Percentiles rank a stretch among this genome's conserved stretches.
These are phyloP conservation scores for Solanum microdontum DNA, from an alignment of 257 asterid genomes.

Conservation along the genomic window DNA sequence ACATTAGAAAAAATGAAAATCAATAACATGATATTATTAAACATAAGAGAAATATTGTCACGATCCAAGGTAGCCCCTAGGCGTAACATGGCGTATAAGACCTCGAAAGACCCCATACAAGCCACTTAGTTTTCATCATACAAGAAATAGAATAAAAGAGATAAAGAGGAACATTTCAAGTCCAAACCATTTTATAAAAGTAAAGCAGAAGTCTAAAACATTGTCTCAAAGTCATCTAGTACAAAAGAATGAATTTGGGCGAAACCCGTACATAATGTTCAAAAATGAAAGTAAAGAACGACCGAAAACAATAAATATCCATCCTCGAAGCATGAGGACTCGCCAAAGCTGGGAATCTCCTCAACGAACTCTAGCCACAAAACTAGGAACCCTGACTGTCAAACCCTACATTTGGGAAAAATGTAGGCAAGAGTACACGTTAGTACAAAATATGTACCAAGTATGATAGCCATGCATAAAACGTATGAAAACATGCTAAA, in stretches of 20 bases:
- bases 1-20: neutral
- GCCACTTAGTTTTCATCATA: neutral
- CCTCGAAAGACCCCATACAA: neutral
- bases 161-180: neutral
- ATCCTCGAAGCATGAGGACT: neutral
- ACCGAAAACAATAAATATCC: neutral
- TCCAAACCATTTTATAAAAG: neutral
- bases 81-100: neutral
- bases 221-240: neutral
- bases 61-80: neutral
- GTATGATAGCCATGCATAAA: neutral
- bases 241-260: neutral
- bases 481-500: neutral
- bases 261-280: neutral
- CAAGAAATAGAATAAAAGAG: neutral
- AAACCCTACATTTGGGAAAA: neutral
- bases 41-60: neutral
- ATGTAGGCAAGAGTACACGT: neutral
- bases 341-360: neutral
- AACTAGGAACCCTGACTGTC: neutral
- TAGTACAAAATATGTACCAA: neutral
- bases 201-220: neutral
- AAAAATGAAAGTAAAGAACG: neutral
- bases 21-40: neutral
- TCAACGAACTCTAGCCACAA: neutral